Evolutionary conservation across 768 basidiomycete species (phyloP).

Genomic region (Russula compacta): DNA sequence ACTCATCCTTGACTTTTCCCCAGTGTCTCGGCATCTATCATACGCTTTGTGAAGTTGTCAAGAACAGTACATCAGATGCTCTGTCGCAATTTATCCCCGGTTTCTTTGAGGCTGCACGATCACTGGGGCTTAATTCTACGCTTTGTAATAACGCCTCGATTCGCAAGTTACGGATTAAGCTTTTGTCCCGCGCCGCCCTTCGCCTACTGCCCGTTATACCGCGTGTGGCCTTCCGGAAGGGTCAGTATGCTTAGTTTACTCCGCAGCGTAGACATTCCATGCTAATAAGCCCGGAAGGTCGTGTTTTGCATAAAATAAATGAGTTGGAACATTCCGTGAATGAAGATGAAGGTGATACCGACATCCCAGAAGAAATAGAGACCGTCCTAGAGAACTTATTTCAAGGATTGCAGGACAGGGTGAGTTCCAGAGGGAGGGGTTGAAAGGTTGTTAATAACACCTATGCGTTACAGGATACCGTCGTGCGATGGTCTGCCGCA

Average conservation of each 20-base stretch:
- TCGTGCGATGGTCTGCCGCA: conserved; percentile 90
- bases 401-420: conserved; percentile 70
- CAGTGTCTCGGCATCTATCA: conserved; percentile 64
- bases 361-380: conserved; percentile 77
- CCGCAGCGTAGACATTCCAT: background rate
- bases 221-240: conserved; percentile 32
- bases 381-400: conserved; percentile 64
- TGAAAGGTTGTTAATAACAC: conserved; percentile 1
- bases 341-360: conserved; percentile 35
- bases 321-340: conserved; percentile 18
- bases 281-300: conserved; percentile 2
- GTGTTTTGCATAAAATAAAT: background rate
- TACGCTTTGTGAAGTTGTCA: conserved; percentile 60
- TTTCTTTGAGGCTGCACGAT: conserved; percentile 38
- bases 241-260: conserved; percentile 25
- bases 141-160: conserved; percentile 54
- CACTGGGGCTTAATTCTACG: conserved; percentile 33
- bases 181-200: conserved; percentile 55
- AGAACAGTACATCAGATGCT: conserved; percentile 49
- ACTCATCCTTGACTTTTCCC: background rate
- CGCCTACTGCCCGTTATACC: conserved; percentile 47
- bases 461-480: conserved; percentile 58
- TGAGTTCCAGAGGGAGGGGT: conserved; percentile 27
- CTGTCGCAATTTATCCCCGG: conserved; percentile 35
- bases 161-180: conserved; percentile 60